Base-by-base conservation (phyloP, 768 basidiomycete genomes). In the Suillus bovinus region DNA sequence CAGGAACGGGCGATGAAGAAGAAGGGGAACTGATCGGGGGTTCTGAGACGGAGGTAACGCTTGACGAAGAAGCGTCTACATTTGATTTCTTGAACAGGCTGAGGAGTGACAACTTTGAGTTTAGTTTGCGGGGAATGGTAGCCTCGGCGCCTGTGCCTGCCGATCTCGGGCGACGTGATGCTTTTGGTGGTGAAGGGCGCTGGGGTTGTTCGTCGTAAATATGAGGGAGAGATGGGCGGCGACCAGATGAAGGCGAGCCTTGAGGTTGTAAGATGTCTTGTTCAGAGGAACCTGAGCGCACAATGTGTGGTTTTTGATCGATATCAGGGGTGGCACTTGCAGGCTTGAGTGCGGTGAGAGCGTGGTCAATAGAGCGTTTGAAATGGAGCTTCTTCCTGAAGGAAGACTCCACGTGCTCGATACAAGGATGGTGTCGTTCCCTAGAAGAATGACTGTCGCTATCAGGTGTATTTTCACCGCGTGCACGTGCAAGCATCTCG, bases 361-460 rank as follows among this genome's bases (percentile, higher is more conserved):
- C 85, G 47, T 86, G 89, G 71, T 94, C 92, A 63, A 92, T 84
- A 1, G 91, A 93, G 44, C 86, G 85, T 72, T 94, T 93, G 63
- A 93, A 82, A 60, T 87, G 86, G 42, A 93, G 64, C 38, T 86
- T 83, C 67, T 77, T 81, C 46, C 82, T 79, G 7, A 74, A 31
- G 10, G 73, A 64, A 5, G 67, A 62, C 31, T 73, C 69, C 41
- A 76, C 69, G 52, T 78, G 73, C 24, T 73, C 72, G 13, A 71
- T 67, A 8, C 71, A 16, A 39, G 70, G 73, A 46, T 67, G 63
- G 3, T 75, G 65, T 61, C 71, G 71, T 5, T 69, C 63, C 31
- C 60, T 61, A 33, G 54, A 56, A 24, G 65, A 53, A 9, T 49
- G 39, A 22, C 46, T 52, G 33, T 39, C 59, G 27, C 73, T 65